These are phyloP conservation scores for Linnemannia exigua DNA, from an alignment of 192 early-diverging fungal genomes.

Conservation along the genomic window DNA sequence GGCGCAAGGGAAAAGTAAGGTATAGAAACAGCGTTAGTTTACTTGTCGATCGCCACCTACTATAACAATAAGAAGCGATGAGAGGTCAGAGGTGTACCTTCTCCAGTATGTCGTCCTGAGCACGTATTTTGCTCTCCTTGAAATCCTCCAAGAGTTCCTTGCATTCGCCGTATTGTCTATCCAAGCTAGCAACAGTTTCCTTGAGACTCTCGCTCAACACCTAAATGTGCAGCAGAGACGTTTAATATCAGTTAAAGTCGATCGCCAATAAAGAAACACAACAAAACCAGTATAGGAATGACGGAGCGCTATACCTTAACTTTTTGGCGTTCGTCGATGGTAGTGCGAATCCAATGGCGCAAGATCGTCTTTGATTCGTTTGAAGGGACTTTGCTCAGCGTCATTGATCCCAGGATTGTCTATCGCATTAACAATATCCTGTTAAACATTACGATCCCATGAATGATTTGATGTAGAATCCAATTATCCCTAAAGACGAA, in stretches of 20 bases:
- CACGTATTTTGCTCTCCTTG: conserved; percentile 11
- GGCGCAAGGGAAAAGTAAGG: neutral
- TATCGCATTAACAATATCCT: neutral
- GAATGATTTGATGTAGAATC: too few species aligned
- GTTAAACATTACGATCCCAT: neutral
- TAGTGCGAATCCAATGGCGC: conserved; percentile 37
- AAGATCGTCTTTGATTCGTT: conserved; percentile 34
- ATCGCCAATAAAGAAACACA: neutral
- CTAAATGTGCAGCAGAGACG: neutral
- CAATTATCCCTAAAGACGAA: neutral
- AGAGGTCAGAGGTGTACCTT: conserved; percentile 13
- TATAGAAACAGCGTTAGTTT: neutral
- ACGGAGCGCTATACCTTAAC: conserved; percentile 7
- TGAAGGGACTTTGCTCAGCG: conserved; percentile 12
- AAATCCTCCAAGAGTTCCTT: conserved; percentile 23
- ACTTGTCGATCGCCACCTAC: neutral
- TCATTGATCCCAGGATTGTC: conserved; percentile 45
- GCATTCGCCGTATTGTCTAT: conserved; percentile 32
- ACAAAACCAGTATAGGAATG: neutral
- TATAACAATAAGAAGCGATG: neutral
- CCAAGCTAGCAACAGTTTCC: conserved; percentile 6
- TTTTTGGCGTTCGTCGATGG: conserved; percentile 39
- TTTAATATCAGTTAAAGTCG: neutral
- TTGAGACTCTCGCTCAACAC: conserved; percentile 20
- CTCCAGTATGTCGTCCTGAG: conserved; percentile 29